phyloP scores from a whole-genome alignment of 306 rosid species.

The Citrullus mucosospermus region DNA sequence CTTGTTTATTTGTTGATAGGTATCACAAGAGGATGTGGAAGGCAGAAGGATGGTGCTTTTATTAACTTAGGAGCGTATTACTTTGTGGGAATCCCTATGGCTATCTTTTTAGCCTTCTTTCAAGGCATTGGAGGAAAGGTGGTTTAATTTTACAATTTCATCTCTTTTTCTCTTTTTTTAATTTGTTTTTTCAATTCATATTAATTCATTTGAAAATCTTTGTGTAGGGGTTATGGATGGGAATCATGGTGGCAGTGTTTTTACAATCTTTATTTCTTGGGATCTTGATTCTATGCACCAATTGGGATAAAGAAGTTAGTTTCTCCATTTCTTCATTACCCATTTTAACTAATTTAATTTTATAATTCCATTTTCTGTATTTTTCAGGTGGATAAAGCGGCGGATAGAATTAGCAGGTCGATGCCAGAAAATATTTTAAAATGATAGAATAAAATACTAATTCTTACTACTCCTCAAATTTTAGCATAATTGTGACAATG shows the following conservation, averaged over 20 bases:
- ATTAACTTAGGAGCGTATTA: conserved; percentile 32
- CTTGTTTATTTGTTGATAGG: neutral
- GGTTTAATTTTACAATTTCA: too few relatives aligned
- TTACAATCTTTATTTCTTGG: conserved; percentile 6
- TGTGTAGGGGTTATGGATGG: conserved; percentile 19
- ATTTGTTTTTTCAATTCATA: neutral
- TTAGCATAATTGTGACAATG: neutral
- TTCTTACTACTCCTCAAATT: neutral
- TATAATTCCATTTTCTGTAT: neutral
- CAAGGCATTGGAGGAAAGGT: conserved; percentile 32
- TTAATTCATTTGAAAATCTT: neutral
- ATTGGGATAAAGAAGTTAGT: conserved; percentile 19
- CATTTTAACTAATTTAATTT: too few relatives aligned
- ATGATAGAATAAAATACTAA: neutral
- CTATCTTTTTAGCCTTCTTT: conserved; percentile 21
- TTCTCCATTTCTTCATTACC: too few relatives aligned
- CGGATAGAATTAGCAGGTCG: neutral
- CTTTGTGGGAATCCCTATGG: conserved; percentile 19
- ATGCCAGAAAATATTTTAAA: neutral
- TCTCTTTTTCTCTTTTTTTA: neutral
- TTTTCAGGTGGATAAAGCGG: neutral
- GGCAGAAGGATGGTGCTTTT: conserved; percentile 31
- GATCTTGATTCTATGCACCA: conserved; percentile 6
- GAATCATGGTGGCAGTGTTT: conserved; percentile 11
- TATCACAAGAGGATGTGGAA: conserved; percentile 22